Evolutionary conservation across 1,139 yeast genomes (phyloP), one percentile per base, ranked within the genome.

Genomic region (Saccharomyces hybrid): DNA sequence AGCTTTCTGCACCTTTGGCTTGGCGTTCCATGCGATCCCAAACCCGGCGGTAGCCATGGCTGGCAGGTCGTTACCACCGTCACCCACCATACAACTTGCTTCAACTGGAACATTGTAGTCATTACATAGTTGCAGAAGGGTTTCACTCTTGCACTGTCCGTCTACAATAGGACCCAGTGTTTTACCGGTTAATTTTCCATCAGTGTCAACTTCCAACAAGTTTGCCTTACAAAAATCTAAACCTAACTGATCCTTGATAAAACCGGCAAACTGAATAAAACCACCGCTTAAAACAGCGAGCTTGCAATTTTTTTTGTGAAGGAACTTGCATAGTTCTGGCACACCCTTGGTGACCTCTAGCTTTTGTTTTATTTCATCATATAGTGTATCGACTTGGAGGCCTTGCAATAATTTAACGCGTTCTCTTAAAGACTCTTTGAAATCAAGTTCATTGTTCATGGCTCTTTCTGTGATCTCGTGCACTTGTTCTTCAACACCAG

Each of bases 11-110:
- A 95, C 99, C 59, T 78, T 82, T 32, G 98, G 97, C 70, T 95
- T 95, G 16, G 99, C 99, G 68, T 90, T 87, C 95, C 97, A 95
- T 0, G 99, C 99, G 56, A 95, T 78, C 20, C 99, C 99, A 69
- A 83, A 88, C 0, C 99, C 98, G 1, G 97, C 97, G 20, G 74
- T 82, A 3, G 77, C 80, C 98, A 95, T 93, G 91, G 95, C 95
- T 48, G 81, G 81, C 68, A 95, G 76, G 71, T 95, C 99, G 65
- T 95, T 95, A 27, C 98, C 96, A 32, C 99, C 99, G 69, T 95
- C 99, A 31, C 99, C 99, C 42, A 95, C 88, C 46, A 98, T 98
- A 51, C 88, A 85, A 0, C 85, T 82, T 16, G 78, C 69, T 47
- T 70, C 72, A 3, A 86, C 73, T 28, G 81, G 81, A 32, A 91